Base-by-base conservation (phyloP, 139 green algal genomes). In the Yamagishiella unicocca region DNA sequence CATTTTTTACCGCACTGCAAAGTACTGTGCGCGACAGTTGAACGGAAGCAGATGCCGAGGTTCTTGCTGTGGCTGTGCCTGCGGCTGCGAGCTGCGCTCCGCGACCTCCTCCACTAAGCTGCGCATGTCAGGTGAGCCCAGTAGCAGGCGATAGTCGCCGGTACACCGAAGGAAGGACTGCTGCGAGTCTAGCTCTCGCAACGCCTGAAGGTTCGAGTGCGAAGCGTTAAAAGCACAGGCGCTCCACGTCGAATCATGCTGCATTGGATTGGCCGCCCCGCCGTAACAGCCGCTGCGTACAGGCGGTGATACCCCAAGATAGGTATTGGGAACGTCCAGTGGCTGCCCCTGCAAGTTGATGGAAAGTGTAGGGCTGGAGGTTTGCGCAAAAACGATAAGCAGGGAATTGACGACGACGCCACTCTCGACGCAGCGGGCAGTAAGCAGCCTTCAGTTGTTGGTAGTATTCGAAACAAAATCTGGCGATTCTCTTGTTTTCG, bases 211-310 rank as follows among this genome's bases (percentile, higher is more conserved):
- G 33, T 92, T 92, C 21, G 84, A 85, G 72, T 75, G 70, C 21
- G 84, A 90, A 2, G 84, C 84, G 42, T 80, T 86, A 71, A 90
- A 82, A 7, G 79, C 84, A 33, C 61, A 86, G 10, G 70, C 25
- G 61, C 73, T 88, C 84, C 84, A 90, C 17, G 24, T 82, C 29
- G 40, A 71, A 45, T 87, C 43, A 55, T 92, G 89, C 12, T 46
- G 54, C 29, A 87, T 90, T 14, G 89, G 89, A 72, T 92, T 92
- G 2, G 89, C 84, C 2, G 89, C 89, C 14, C 88, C 88, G 24
- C 88, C 88, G 19, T 61, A 89, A 53, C 82, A 91, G 45, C 88
- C 88, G 35, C 84, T 90, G 7, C 89, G 75, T 17, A 92, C 89
- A 5, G 89, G 89, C 21, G 89, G 89, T 12, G 79, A 89, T 0